Conservation (phyloP, 139 green algal genomes). For the Microglena sp. region DNA sequence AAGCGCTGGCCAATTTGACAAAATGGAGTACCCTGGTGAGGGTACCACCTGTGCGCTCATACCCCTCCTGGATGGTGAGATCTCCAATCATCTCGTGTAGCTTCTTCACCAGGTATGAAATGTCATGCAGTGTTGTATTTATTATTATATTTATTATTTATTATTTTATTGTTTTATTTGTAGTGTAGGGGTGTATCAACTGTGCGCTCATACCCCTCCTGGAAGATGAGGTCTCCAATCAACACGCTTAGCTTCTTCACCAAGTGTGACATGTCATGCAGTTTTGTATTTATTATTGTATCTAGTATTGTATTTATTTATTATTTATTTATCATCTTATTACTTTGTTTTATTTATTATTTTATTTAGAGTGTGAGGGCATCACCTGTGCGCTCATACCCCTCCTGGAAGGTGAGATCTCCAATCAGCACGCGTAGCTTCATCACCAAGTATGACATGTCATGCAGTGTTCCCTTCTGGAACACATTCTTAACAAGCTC, state of each 20-base stretch:
- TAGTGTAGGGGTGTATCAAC: too few relatives aligned
- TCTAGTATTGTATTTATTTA: too few relatives aligned
- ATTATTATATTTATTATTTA: too few relatives aligned
- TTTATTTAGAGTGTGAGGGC: background rate
- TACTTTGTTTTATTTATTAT: too few relatives aligned
- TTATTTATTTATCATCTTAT: too few relatives aligned
- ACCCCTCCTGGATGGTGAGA: conserved; percentile 81
- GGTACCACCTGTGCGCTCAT: conserved; percentile 61
- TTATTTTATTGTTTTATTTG: too few relatives aligned
- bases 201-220: conserved; percentile 80
- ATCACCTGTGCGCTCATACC: conserved; percentile 72
- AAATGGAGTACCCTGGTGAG: too few relatives aligned
- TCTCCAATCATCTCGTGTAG: conserved; percentile 70
- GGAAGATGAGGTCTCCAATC: conserved; percentile 78
- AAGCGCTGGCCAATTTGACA: too few relatives aligned
- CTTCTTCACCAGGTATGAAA: too few relatives aligned
- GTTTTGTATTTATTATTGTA: too few relatives aligned
- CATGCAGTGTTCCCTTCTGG: conserved; percentile 4
- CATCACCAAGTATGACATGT: background rate
- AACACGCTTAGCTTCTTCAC: conserved; percentile 53
- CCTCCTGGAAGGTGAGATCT: conserved; percentile 80
- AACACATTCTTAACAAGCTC: conserved; percentile 4
- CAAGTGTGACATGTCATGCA: too few relatives aligned
- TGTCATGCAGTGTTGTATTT: too few relatives aligned
- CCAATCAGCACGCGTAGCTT: conserved; percentile 67